Evolutionary conservation across 2,329 filamentous ascomycete species (phyloP).

Genomic region (Fusarium sp.): DNA sequence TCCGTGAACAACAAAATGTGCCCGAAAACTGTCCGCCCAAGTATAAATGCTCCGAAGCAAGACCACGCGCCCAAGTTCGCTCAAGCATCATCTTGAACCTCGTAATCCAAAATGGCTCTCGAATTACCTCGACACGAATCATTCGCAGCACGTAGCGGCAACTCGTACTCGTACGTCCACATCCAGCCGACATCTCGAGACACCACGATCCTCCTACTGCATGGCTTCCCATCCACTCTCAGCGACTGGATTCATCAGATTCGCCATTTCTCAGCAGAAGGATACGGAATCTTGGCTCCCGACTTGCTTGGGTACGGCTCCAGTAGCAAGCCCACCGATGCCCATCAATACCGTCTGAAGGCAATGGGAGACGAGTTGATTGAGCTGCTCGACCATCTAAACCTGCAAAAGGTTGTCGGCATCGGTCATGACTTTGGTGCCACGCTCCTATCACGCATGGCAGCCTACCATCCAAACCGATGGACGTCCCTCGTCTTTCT

Average conservation of each 20-base stretch:
- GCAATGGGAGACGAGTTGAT: constrained; percentile 49
- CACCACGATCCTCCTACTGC: constrained; percentile 59
- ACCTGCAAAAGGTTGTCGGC: constrained; percentile 56
- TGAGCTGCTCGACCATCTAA: constrained; percentile 48
- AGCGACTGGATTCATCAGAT: constrained; percentile 58
- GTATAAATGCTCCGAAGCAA: constrained; percentile 21
- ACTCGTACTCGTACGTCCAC: constrained; percentile 48
- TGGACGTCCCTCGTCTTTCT: constrained; percentile 44
- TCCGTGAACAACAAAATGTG: constrained; percentile 28
- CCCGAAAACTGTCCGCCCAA: constrained; percentile 43
- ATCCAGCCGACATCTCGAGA: constrained; percentile 28
- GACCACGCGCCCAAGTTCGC: neutral
- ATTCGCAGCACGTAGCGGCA: constrained; percentile 33
- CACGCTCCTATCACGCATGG: constrained; percentile 47
- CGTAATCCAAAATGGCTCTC: constrained; percentile 10
- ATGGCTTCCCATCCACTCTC: constrained; percentile 61
- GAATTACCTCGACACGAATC: constrained; percentile 3
- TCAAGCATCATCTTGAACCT: neutral
- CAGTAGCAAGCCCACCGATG: constrained; percentile 48
- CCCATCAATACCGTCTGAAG: constrained; percentile 46
- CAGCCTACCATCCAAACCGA: constrained; percentile 41
- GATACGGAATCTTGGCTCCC: constrained; percentile 57
- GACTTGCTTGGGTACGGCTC: constrained; percentile 57
- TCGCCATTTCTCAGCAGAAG: constrained; percentile 46
- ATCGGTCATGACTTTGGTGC: constrained; percentile 53